Base-by-base conservation (phyloP, 2,329 filamentous ascomycete species). In the Escovopsis weberi region DNA sequence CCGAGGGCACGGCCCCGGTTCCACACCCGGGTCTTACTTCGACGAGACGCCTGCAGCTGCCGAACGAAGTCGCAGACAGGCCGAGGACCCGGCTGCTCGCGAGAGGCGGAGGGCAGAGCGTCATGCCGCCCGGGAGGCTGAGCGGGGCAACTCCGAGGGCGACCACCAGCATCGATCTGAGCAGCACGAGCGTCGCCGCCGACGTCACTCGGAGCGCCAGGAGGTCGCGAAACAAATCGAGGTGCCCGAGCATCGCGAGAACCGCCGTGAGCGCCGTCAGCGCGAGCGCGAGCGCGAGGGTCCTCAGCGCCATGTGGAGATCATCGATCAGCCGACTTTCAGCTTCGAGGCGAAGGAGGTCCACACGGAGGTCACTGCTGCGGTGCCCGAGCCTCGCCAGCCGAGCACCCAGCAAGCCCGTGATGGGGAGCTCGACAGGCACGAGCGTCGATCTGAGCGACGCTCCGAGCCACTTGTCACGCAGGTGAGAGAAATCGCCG, bases 1-100 rank as follows among this genome's bases (percentile, higher is more conserved):
- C 4, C 63, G 57, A 42, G 61, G 64, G 43, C 63, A 63, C 42
- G 68, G 71, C 45, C 70, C 67, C 45, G 68, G 67, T 1, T 15
- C 15, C 15, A 15, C 15, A 15, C 63, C 64, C 46, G 63, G 66
- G 3, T 23, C 23, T 23, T 23, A 23, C 23, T 23, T 23, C 23
- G 57, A 60, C 15, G 65, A 67, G n/a, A 63, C 53, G 45, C 58
- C 60, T 37, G 59, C 56, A 37, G 55, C 55, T 38, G 57, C 59
- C 33, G 50, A 54, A 26, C 53, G 54, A 43, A 55, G 50, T 41
- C 60, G 62, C 36, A 64, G 68, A 44, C 69, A 66, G 3, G 57
- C 62, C 2, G 68, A 72, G 47, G 68, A 74, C 49, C 68, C 70
- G 45, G 67, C 62, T 12, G 66, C 63, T 2, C 66, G 72, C 42